Evolutionary conservation across 805 yeast species (phyloP).

Genomic region (Kodamaea nitidulidarum): DNA sequence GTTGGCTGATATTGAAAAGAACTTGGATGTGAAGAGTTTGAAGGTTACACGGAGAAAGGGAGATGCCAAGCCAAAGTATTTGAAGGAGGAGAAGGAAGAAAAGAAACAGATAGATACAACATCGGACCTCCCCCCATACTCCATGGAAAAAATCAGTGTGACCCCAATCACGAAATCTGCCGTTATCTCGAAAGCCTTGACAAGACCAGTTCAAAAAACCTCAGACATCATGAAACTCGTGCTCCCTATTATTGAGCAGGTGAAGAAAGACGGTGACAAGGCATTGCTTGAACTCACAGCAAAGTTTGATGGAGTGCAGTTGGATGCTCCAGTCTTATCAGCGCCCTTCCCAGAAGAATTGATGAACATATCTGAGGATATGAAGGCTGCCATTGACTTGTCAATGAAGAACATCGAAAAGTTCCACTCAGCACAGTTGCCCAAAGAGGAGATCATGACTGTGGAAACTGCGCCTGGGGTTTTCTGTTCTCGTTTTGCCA

Average conservation of each 20-base stretch:
- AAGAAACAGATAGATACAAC: conserved; percentile 14
- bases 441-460: conserved; percentile 58
- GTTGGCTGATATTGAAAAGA: conserved; percentile 74
- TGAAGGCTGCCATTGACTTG: conserved; percentile 82
- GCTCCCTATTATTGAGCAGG: conserved; percentile 80
- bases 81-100: conserved; percentile 25
- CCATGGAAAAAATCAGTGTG: conserved; percentile 48
- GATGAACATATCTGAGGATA: conserved; percentile 68
- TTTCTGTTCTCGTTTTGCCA: conserved; percentile 86
- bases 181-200: conserved; percentile 56
- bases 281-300: conserved; percentile 87
- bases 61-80: conserved; percentile 85
- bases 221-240: conserved; percentile 90
- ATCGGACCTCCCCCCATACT: conserved; percentile 35
- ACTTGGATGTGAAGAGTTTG: conserved; percentile 75
- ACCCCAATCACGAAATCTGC: conserved; percentile 34
- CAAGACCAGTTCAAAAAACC: conserved; percentile 94
- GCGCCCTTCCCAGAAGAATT: conserved; percentile 85
- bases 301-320: conserved; percentile 81
- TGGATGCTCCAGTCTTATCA: conserved; percentile 65
- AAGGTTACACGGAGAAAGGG: conserved; percentile 93
- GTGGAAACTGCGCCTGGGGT: conserved; percentile 97
- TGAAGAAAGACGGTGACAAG: conserved; percentile 72
- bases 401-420: conserved; percentile 84
- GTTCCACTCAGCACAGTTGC: conserved; percentile 92